These are phyloP conservation scores for Pachyrhizus erosus DNA, from an alignment of 306 rosid genomes.

Conservation along the genomic window DNA sequence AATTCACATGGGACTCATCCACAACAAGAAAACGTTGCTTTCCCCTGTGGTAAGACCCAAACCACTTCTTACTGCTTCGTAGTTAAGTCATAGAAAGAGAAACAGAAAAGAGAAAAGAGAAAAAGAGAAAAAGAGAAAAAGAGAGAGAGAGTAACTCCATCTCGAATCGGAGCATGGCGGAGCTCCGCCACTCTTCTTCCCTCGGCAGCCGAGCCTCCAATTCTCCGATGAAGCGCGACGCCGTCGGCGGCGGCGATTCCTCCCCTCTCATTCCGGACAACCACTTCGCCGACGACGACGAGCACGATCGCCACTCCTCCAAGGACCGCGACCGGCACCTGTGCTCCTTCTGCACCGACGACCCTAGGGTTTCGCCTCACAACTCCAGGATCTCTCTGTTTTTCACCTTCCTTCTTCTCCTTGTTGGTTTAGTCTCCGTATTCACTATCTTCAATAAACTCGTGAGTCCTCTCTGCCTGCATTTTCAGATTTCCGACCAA, in stretches of 20 bases:
- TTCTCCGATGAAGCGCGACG: slow-evolving; percentile 93
- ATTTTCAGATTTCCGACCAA: neutral
- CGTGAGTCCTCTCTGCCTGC: slow-evolving; percentile 53
- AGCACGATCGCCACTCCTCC: slow-evolving; percentile 69
- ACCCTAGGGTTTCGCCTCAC: slow-evolving; percentile 74
- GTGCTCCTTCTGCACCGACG: slow-evolving; percentile 70
- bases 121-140: neutral
- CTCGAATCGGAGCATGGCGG: slow-evolving; percentile 83
- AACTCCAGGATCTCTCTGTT: slow-evolving; percentile 77
- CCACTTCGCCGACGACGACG: slow-evolving; percentile 64
- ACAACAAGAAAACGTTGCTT: slow-evolving; percentile 24
- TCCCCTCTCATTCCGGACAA: slow-evolving; percentile 68
- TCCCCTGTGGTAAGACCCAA: neutral
- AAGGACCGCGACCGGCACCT: slow-evolving; percentile 84
- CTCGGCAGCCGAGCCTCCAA: slow-evolving; percentile 73
- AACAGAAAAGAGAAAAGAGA: neutral
- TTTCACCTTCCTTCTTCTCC: slow-evolving; percentile 50
- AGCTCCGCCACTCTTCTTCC: slow-evolving; percentile 87
- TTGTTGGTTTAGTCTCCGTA: slow-evolving; percentile 58
- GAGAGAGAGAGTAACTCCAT: neutral
- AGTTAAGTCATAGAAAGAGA: neutral
- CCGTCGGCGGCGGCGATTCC: slow-evolving; percentile 52
- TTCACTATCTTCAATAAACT: slow-evolving; percentile 64
- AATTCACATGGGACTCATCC: slow-evolving; percentile 43
- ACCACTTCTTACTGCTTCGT: neutral